A percentile compares a stretch with the other conserved stretches of the same genome.
Conservation (phyloP, 208 protist genomes). For the Lotmaria passim region DNA sequence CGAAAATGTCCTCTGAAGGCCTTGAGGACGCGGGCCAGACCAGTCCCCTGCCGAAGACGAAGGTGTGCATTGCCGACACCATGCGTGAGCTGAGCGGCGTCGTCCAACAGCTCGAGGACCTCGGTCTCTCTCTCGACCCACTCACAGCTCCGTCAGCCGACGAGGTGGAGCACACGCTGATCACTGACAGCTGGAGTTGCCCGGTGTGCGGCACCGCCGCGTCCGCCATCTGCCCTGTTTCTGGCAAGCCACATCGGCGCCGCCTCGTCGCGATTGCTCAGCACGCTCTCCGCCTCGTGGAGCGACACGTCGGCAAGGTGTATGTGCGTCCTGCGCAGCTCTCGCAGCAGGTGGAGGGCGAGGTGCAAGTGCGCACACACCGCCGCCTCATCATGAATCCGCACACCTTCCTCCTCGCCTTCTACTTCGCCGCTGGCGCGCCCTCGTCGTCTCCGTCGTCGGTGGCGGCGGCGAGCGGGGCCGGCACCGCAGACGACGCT, state of each 20-base stretch:
- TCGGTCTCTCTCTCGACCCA: slow-evolving; percentile 55
- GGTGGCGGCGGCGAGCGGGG: no score
- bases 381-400: slow-evolving; percentile 72
- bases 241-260: slow-evolving; percentile 66
- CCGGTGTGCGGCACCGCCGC: slow-evolving; percentile 48
- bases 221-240: slow-evolving; percentile 49
- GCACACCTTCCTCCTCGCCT: slow-evolving; percentile 72
- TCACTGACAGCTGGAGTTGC: slow-evolving; percentile 75
- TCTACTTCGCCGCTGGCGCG: slow-evolving; percentile 63
- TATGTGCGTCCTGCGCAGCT: slow-evolving; percentile 59
- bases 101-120: slow-evolving; percentile 52
- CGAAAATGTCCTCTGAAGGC: slow-evolving; percentile 1
- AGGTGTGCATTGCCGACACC: slow-evolving; percentile 36
- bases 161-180: slow-evolving; percentile 72
- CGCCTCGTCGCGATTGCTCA: slow-evolving; percentile 69
- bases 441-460: not conserved
- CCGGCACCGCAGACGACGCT: not conserved
- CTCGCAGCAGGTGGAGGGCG: slow-evolving; percentile 56
- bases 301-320: slow-evolving; percentile 50
- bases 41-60: not conserved
- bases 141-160: slow-evolving; percentile 31
- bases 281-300: slow-evolving; percentile 62
- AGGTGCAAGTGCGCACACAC: slow-evolving; percentile 60
- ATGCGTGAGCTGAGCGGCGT: slow-evolving; percentile 41
- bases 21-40: not conserved